These are phyloP conservation scores for Centella asiatica DNA, from an alignment of 129 eudicot species.

Conservation along the genomic window DNA sequence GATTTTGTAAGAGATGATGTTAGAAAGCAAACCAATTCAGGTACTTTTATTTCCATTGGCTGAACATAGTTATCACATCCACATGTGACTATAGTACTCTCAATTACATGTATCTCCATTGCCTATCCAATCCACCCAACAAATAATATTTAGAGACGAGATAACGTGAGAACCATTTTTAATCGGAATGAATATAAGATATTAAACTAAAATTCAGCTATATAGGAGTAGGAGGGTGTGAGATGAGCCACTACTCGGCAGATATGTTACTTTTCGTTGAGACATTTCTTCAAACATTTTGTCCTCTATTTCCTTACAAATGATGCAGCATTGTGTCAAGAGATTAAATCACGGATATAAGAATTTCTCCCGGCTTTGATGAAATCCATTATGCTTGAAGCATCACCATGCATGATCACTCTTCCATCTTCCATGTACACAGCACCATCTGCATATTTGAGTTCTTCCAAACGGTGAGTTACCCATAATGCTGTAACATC, in stretches of 20 bases:
- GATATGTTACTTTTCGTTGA: neutral
- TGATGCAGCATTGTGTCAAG: conserved; percentile 6
- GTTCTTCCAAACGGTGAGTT: conserved; percentile 82
- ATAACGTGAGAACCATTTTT: too few relatives aligned
- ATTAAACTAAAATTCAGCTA: too few relatives aligned
- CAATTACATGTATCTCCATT: too few relatives aligned
- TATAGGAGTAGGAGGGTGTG: neutral
- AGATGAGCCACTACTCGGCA: too few relatives aligned
- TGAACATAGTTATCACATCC: neutral
- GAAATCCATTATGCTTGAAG: conserved; percentile 41
- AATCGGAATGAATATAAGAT: too few relatives aligned
- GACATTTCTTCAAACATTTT: conserved; percentile 12
- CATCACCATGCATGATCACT: conserved; percentile 62
- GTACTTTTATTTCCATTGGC: neutral
- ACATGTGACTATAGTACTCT: neutral
- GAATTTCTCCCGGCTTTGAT: conserved; percentile 55
- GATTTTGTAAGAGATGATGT: neutral
- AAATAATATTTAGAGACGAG: too few relatives aligned
- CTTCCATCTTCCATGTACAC: conserved; percentile 77
- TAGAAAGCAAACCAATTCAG: neutral
- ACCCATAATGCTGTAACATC: conserved; percentile 92
- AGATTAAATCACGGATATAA: conserved; percentile 38
- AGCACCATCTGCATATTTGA: conserved; percentile 85
- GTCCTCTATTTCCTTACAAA: neutral
- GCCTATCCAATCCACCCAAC: too few relatives aligned